Conservation (phyloP, 352 stramenopile genomes). For the Pythium sukuiense region DNA sequence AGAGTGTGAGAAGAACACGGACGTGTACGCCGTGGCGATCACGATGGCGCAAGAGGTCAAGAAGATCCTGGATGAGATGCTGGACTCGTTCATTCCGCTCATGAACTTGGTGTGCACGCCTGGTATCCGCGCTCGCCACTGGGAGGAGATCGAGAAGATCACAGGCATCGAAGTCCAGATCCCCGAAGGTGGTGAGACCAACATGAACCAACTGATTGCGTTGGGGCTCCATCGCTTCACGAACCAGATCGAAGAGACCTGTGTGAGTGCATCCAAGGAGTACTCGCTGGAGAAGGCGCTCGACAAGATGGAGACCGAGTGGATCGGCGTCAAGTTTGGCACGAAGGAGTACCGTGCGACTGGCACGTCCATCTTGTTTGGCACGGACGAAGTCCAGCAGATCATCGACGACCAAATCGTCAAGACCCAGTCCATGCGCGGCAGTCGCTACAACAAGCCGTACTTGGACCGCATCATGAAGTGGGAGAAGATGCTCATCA, state of each 20-base stretch:
- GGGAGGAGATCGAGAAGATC: constrained; percentile 90
- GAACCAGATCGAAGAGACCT: constrained; percentile 90
- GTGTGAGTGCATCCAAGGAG: constrained; percentile 93
- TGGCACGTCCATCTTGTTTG: constrained; percentile 90
- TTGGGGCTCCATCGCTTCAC: constrained; percentile 85
- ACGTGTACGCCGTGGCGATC: constrained; percentile 77
- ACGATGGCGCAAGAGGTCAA: constrained; percentile 82
- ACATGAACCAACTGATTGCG: constrained; percentile 92
- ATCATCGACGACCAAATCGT: constrained; percentile 96
- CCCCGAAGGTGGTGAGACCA: constrained; percentile 82
- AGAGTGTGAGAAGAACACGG: constrained; percentile 89
- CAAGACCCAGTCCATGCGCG: constrained; percentile 94
- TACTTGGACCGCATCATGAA: constrained; percentile 87
- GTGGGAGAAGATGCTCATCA: constrained; percentile 91
- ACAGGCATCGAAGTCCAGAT: constrained; percentile 85
- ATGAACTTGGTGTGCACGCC: constrained; percentile 93
- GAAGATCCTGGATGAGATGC: constrained; percentile 82
- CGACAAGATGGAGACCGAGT: constrained; percentile 94
- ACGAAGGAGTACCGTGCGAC: constrained; percentile 94
- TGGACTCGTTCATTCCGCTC: constrained; percentile 88
- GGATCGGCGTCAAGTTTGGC: constrained; percentile 90
- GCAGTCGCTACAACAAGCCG: constrained; percentile 92
- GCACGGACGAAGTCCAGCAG: constrained; percentile 90
- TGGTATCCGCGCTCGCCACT: constrained; percentile 91
- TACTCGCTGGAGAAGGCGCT: constrained; percentile 92